Evolutionary conservation across 352 stramenopile genomes (phyloP), one percentile per base, ranked within the genome.

Genomic region (Globisporangium alternatum): DNA sequence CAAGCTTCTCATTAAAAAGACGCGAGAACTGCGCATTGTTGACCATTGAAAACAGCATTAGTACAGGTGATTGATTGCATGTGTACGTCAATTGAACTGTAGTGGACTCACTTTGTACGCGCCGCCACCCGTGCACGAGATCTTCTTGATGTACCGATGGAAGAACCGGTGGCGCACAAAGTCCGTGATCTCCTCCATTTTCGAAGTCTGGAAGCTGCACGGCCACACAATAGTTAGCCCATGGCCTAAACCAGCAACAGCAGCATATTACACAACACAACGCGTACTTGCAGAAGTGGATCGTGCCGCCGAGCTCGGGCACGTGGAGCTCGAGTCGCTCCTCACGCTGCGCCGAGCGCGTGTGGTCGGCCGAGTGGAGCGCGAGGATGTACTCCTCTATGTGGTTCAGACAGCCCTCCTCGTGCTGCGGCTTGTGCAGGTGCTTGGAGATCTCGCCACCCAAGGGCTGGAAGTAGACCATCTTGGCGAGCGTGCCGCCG

Each of bases 401-500:
- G 58, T 82, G 65, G 35, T 62, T 67, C 45, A 90, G 59, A 55
- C 80, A 81, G 15, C 77, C 77, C 51, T 88, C 76, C 33, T 73
- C 68, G 22, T 71, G 67, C 30, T 65, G 56, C 56, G 77, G 57
- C 39, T 72, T 59, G 62, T 51, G 53, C 49, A 69, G 28, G 35
- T 60, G 56, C 35, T 59, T 33, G 19, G 69, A 58, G 47, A 64
- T 70, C 35, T 76, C 66, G 55, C 69, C 60, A 45, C 70, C 66
- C 56, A 55, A 60, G 21, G 89, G 88, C 77, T 98, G 86, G 71
- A 98, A 97, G 76, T 97, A 98, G 43, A 98, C 91, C 54, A 98
- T 80, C 71, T 98, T 98, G 52, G 85, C 84, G 53, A 98, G 73
- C 51, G 90, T 97, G 51, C 94, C 94, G 61, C 94, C 94, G 51